Conservation (phyloP, 306 rosid genomes). For the Malus asiatica region DNA sequence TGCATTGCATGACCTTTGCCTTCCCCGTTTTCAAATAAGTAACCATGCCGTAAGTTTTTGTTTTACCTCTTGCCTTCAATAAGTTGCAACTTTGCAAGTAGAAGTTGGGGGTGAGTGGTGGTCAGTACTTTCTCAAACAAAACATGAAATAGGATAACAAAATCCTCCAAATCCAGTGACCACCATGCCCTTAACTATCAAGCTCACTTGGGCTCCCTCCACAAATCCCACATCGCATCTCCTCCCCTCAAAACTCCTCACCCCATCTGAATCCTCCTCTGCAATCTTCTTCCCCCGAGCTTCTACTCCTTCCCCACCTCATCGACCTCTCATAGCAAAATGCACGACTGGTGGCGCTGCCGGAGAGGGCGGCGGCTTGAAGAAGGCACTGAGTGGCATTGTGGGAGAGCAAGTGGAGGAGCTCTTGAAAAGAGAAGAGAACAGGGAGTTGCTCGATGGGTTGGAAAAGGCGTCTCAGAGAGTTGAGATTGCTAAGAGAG, state of each 20-base stretch:
- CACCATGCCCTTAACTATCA: constrained; percentile 27
- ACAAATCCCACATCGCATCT: constrained; percentile 18
- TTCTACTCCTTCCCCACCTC: background rate
- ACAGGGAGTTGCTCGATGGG: constrained; percentile 60
- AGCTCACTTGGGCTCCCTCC: constrained; percentile 21
- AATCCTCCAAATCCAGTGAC: background rate
- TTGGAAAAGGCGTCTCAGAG: constrained; percentile 65
- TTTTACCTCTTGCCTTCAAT: no score
- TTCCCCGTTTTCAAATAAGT: no score
- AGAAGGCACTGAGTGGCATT: constrained; percentile 39
- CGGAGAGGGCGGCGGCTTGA: constrained; percentile 24
- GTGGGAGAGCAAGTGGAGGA: constrained; percentile 53
- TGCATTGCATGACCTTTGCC: no score
- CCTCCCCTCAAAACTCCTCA: constrained; percentile 12
- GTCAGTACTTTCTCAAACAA: background rate
- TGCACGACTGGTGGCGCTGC: constrained; percentile 17
- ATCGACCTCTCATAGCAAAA: constrained; percentile 22
- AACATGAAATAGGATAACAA: constrained; percentile 9
- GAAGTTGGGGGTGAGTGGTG: background rate
- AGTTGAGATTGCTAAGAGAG: constrained; percentile 55
- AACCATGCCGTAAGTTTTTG: no score
- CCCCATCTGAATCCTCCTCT: background rate
- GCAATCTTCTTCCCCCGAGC: constrained; percentile 10
- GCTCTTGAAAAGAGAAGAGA: constrained; percentile 56
- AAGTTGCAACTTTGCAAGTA: no score